phyloP scores from a whole-genome alignment of 441 rosid species.

The Hura crepitans region DNA sequence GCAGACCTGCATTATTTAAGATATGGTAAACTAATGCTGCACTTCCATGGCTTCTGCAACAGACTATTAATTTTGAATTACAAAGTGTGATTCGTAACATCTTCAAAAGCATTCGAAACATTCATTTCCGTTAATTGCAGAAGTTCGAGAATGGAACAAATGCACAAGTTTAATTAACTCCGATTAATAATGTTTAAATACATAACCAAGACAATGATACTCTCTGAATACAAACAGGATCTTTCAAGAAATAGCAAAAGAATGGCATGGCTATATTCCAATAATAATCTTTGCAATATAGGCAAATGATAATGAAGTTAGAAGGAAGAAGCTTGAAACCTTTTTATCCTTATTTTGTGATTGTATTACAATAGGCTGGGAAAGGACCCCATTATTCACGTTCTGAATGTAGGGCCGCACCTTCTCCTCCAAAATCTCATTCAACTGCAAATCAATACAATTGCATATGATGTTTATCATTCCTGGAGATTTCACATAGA shows the following conservation, averaged over 20 bases:
- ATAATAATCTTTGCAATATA: background rate
- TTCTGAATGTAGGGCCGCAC: conserved; percentile 62
- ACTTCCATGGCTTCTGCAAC: background rate
- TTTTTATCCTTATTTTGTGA: conserved; percentile 43
- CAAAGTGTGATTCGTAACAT: background rate
- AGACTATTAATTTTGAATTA: background rate
- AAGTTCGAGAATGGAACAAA: background rate
- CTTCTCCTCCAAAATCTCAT: conserved; percentile 80
- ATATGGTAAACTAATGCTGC: background rate
- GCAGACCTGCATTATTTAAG: background rate
- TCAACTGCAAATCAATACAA: conserved; percentile 45
- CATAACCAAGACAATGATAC: background rate
- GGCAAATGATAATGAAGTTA: background rate
- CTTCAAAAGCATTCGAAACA: background rate
- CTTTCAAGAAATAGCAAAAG: background rate
- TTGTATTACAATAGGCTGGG: conserved; percentile 53
- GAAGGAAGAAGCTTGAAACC: conserved; percentile 28
- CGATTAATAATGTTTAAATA: background rate
- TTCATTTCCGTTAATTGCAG: background rate
- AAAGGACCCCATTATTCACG: conserved; percentile 39
- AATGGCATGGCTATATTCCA: background rate
- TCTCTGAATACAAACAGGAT: background rate
- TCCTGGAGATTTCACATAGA: background rate
- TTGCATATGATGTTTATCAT: background rate
- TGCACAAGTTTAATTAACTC: background rate